Evolutionary conservation across 176 grass and related monocot species (phyloP), one percentile per base, ranked within the genome.

Genomic region (Triticum aestivum): DNA sequence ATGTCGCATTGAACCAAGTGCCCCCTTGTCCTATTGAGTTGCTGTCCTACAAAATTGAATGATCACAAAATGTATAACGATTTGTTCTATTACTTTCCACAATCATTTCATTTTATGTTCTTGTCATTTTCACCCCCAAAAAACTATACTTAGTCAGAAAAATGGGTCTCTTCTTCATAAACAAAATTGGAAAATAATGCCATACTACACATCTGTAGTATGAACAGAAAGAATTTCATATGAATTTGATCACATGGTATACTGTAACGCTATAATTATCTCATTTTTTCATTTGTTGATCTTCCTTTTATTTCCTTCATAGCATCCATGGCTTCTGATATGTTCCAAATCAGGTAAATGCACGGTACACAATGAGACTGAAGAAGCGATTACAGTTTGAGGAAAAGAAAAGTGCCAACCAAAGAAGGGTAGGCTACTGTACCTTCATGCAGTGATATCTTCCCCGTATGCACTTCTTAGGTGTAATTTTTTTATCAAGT

Each of bases 341-440:
- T 80, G 52, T 30, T 86, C 54, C 64, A 47, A 84, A 44, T 32
- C 83, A 99, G 94, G 94, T 99, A 62, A 96, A 99, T 72, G 87
- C 89, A 80, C 83, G 63, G 65, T 99, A 96, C 74, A 86, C 94
- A 17, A 85, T 84, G 75, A 94, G 92, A 83, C 47, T 96, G 32
- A 44, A 75, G 44, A 98, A 73, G 78, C 82, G 90, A 79, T 70
- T 96, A 39, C 97, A 94, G 32, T 75, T 86, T 69, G 94, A 96
- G 72, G 97, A 96, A 92, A 96, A 90, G 82, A 96, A 84, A 91
- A 88, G 80, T 80, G 77, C 89, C 27, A 96, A 90, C 63, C 94
- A 96, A 88, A 82, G 80, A 83, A 96, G 92, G 89, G 97, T 99
- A 90, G 20, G 80, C 17, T 86, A 35, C 17, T 70, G 41, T 82